Conservation (phyloP, 2,329 filamentous ascomycete genomes). For the Amylocarpus encephaloides region DNA sequence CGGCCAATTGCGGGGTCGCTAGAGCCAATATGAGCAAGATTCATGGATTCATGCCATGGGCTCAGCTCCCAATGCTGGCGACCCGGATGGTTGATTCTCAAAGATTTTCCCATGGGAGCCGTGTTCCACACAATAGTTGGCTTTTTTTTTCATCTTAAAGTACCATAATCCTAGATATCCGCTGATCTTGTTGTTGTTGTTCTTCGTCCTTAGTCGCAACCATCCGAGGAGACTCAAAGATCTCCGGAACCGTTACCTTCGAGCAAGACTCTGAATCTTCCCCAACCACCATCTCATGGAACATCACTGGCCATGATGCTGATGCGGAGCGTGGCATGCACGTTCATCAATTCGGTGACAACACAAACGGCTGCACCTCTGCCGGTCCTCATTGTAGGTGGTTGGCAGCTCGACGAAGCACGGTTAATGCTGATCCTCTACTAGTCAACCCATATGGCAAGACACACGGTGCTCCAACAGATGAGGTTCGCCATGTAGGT, state of each 20-base stretch:
- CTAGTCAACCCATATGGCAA: slow-evolving; percentile 93
- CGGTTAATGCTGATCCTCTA: slow-evolving; percentile 13
- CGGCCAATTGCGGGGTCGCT: slow-evolving; percentile 29
- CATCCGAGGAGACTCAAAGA: slow-evolving; percentile 94
- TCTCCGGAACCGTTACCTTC: slow-evolving; percentile 90
- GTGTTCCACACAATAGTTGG: not conserved
- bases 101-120: slow-evolving; percentile 18
- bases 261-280: slow-evolving; percentile 80
- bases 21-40: slow-evolving; percentile 58
- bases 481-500: slow-evolving; percentile 86
- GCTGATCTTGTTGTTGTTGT: slow-evolving; percentile 12
- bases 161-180: slow-evolving; percentile 3
- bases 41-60: slow-evolving; percentile 27
- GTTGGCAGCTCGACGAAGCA: slow-evolving; percentile 2
- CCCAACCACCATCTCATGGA: slow-evolving; percentile 83
- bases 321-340: slow-evolving; percentile 98
- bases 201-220: slow-evolving; percentile 65
- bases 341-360: slow-evolving; percentile 98
- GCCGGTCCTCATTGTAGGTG: slow-evolving; percentile 92
- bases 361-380: slow-evolving; percentile 99
- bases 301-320: slow-evolving; percentile 86
- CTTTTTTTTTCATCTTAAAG: slow-evolving; percentile 1
- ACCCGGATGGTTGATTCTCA: slow-evolving; percentile 42
- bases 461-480: slow-evolving; percentile 80
- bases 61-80: slow-evolving; percentile 24